Evolutionary conservation across 345 rosid genomes (phyloP).

Genomic region (Iberis pinnata): DNA sequence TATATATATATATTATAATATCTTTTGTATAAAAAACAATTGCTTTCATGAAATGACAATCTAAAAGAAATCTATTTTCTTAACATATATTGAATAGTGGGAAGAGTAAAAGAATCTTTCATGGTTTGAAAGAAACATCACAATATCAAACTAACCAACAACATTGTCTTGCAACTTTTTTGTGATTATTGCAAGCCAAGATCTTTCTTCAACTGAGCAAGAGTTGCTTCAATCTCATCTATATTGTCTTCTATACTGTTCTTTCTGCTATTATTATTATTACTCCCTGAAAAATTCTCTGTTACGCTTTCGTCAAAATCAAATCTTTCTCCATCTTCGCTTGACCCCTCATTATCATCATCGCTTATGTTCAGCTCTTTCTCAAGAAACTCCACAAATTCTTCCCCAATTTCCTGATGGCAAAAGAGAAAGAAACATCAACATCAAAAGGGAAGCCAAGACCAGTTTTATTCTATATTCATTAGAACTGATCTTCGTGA

Average conservation of each 20-base stretch:
- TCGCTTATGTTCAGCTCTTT: slow-evolving; percentile 76
- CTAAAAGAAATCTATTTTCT: too few relatives aligned
- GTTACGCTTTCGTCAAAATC: slow-evolving; percentile 26
- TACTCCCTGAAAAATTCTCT: slow-evolving; percentile 28
- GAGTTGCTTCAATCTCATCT: slow-evolving; percentile 86
- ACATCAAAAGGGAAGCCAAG: not conserved
- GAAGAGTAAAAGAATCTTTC: too few relatives aligned
- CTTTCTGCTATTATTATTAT: slow-evolving; percentile 27
- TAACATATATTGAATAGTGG: too few relatives aligned
- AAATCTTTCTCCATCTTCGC: slow-evolving; percentile 15
- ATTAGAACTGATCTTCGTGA: not conserved
- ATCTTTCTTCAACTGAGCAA: slow-evolving; percentile 74
- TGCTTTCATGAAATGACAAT: too few relatives aligned
- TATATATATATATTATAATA: too few relatives aligned
- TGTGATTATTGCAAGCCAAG: slow-evolving; percentile 54
- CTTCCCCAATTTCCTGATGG: slow-evolving; percentile 85
- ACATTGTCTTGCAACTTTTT: slow-evolving; percentile 1
- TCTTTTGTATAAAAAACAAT: too few relatives aligned
- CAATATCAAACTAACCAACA: not conserved
- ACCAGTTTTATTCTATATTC: not conserved
- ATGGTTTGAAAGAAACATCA: not conserved
- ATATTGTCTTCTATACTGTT: slow-evolving; percentile 63
- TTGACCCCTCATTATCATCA: slow-evolving; percentile 28
- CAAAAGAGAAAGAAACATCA: not conserved
- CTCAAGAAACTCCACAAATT: slow-evolving; percentile 84